These are phyloP conservation scores for Ananas comosus DNA, from an alignment of 176 grass and related monocot genomes.

Conservation along the genomic window DNA sequence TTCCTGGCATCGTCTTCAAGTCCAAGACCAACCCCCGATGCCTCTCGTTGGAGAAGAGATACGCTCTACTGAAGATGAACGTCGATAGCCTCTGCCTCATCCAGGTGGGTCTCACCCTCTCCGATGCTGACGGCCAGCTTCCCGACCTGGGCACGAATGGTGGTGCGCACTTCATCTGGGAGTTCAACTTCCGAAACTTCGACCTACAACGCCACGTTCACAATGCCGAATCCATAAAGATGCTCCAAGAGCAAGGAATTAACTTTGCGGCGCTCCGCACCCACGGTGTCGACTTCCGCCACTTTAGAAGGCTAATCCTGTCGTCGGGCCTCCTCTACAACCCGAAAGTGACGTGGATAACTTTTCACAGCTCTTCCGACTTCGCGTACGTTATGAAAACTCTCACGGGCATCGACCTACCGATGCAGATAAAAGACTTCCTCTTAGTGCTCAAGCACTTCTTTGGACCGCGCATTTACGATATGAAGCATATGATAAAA, in stretches of 20 bases:
- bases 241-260: slow-evolving; percentile 43
- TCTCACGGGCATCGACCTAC: slow-evolving; percentile 32
- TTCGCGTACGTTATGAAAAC: slow-evolving; percentile 67
- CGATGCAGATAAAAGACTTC: slow-evolving; percentile 31
- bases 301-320: slow-evolving; percentile 48
- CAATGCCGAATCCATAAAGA: slow-evolving; percentile 32
- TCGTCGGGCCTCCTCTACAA: slow-evolving; percentile 58
- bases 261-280: slow-evolving; percentile 42
- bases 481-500: slow-evolving; percentile 53
- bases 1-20: slow-evolving; percentile 48
- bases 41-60: slow-evolving; percentile 39
- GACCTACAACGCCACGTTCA: slow-evolving; percentile 51
- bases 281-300: slow-evolving; percentile 30
- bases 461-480: slow-evolving; percentile 51
- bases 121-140: slow-evolving; percentile 20
- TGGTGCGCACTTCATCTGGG: slow-evolving; percentile 27
- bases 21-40: slow-evolving; percentile 26
- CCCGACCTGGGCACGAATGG: slow-evolving; percentile 4
- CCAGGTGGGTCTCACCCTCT: slow-evolving; percentile 63
- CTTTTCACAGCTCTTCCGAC: slow-evolving; percentile 77
- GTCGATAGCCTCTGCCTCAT: slow-evolving; percentile 75
- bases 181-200: slow-evolving; percentile 85
- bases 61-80: slow-evolving; percentile 54
- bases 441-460: slow-evolving; percentile 38
- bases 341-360: slow-evolving; percentile 40